Conservation (phyloP, 768 basidiomycete genomes). For the Hericium alpestre region DNA sequence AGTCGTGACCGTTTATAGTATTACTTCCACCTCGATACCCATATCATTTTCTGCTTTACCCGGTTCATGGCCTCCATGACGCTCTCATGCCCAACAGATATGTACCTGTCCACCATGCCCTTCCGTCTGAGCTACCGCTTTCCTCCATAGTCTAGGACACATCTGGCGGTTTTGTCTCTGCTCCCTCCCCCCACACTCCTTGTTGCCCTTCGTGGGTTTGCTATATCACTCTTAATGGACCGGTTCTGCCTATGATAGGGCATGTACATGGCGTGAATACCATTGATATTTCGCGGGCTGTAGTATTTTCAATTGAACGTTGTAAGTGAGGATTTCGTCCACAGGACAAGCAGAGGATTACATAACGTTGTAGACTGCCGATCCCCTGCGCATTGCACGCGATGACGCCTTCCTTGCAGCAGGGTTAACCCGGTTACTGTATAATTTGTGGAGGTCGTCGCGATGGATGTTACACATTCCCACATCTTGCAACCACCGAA, state of each 20-base stretch:
- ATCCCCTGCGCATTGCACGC: background rate
- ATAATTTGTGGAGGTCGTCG: too few species aligned
- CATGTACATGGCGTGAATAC: background rate
- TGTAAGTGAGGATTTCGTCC: background rate
- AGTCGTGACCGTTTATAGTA: conserved; percentile 6
- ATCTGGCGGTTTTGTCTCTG: background rate
- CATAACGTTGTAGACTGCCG: background rate
- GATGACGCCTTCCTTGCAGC: background rate
- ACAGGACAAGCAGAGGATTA: background rate
- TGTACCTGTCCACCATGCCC: conserved; percentile 1
- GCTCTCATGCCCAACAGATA: conserved; percentile 1
- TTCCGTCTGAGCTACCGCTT: background rate
- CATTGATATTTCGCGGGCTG: background rate
- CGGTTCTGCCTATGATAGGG: background rate
- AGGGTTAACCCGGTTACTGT: background rate
- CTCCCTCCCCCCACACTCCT: background rate
- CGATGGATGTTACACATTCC: too few species aligned
- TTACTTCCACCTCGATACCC: conserved; percentile 15
- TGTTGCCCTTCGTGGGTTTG: background rate
- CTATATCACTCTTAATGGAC: background rate
- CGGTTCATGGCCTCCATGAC: conserved; percentile 9
- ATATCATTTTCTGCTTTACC: conserved; percentile 15
- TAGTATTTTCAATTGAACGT: background rate
- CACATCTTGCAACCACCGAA: too few species aligned
- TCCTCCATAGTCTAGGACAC: background rate